Percentiles rank a stretch among this genome's conserved stretches.
Conservation (phyloP, 768 basidiomycete genomes). For the Crucibulum laeve region DNA sequence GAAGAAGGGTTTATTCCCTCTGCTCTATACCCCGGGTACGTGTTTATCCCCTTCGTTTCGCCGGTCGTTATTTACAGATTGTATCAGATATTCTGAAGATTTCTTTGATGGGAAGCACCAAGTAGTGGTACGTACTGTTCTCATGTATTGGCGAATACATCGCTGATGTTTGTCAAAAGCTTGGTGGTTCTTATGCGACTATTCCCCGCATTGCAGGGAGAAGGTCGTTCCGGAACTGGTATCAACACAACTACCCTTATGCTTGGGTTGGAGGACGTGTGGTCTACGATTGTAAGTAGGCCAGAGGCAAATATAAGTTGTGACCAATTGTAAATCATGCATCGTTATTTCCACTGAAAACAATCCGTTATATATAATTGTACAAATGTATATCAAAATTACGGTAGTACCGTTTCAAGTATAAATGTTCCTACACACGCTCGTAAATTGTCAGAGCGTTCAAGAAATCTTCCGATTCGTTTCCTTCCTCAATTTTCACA, state of each 20-base stretch:
- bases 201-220: constrained; percentile 79
- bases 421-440: neutral
- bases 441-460: constrained; percentile 15
- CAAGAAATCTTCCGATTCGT: constrained; percentile 45
- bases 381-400: neutral
- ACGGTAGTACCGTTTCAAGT: neutral
- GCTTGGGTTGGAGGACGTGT: constrained; percentile 77
- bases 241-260: constrained; percentile 88
- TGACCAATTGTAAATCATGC: neutral
- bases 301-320: neutral
- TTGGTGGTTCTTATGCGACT: constrained; percentile 89
- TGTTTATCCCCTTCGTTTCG: neutral
- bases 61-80: constrained; percentile 1
- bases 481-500: constrained; percentile 51
- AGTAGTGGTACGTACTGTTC: constrained; percentile 66
- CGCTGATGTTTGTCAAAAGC: constrained; percentile 33
- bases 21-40: constrained; percentile 80
- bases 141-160: constrained; percentile 3
- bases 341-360: neutral
- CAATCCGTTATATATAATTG: too few relatives aligned
- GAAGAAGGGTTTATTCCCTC: constrained; percentile 77
- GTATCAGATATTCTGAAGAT: constrained; percentile 68
- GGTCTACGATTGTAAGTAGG: constrained; percentile 35
- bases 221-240: constrained; percentile 82
- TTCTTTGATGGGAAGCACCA: constrained; percentile 89